Evolutionary conservation across 139 green algal species (phyloP).

Genomic region (Trebouxia sp.): DNA sequence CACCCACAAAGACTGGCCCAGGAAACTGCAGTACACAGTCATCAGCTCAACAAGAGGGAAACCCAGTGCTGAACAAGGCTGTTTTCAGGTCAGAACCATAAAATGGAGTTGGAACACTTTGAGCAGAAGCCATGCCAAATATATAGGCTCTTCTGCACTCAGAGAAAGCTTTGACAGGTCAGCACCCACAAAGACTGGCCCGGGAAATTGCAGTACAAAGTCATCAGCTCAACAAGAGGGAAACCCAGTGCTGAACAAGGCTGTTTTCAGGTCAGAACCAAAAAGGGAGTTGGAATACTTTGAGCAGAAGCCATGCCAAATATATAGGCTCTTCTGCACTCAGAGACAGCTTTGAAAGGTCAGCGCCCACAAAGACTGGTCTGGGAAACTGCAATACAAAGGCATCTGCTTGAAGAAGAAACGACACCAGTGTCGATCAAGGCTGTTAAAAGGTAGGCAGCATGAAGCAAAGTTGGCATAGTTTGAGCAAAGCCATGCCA

Average conservation of each 20-base stretch:
- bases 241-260: too few relatives aligned
- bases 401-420: background rate
- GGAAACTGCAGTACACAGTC: constrained; percentile 44
- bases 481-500: too few relatives aligned
- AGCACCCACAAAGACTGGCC: constrained; percentile 61
- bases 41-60: too few relatives aligned
- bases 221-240: background rate
- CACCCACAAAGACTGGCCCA: constrained; percentile 60
- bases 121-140: too few relatives aligned
- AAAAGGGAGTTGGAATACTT: background rate
- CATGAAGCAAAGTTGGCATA: too few relatives aligned
- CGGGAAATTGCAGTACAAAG: constrained; percentile 46
- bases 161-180: too few relatives aligned
- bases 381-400: constrained; percentile 50
- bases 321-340: too few relatives aligned
- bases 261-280: background rate
- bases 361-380: constrained; percentile 62
- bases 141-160: too few relatives aligned
- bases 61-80: too few relatives aligned
- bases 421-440: too few relatives aligned
- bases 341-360: too few relatives aligned
- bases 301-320: too few relatives aligned
- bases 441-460: background rate
- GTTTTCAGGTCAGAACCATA: background rate
- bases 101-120: background rate